These are phyloP conservation scores for Ceratobasidium sp. DNA, from an alignment of 1,284 basidiomycete species.

Conservation along the genomic window DNA sequence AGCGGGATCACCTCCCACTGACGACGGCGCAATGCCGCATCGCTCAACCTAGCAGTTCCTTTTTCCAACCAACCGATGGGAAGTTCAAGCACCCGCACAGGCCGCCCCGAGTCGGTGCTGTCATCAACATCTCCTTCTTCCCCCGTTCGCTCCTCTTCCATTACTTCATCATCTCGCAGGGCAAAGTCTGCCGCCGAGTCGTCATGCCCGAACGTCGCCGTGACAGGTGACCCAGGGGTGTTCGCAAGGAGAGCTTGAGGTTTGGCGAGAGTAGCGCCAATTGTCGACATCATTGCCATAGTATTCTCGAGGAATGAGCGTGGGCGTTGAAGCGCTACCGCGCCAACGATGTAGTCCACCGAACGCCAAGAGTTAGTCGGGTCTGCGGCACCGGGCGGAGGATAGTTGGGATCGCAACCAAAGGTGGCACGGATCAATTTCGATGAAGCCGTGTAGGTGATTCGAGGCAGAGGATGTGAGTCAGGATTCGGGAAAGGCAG, in stretches of 20 bases:
- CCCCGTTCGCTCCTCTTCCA: conserved; percentile 73
- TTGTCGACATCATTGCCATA: conserved; percentile 66
- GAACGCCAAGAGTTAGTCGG: conserved; percentile 63
- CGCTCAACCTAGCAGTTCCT: conserved; percentile 34
- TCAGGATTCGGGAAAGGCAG: conserved; percentile 77
- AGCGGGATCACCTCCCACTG: conserved; percentile 57
- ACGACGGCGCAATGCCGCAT: conserved; percentile 52
- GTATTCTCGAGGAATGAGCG: conserved; percentile 70
- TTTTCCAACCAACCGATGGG: conserved; percentile 50
- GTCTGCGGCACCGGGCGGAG: conserved; percentile 48
- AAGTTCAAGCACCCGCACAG: conserved; percentile 58
- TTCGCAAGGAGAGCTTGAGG: conserved; percentile 59
- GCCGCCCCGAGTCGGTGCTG: conserved; percentile 62
- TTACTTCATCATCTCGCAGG: conserved; percentile 74
- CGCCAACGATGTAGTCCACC: conserved; percentile 69
- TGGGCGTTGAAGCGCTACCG: conserved; percentile 71
- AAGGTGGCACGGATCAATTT: conserved; percentile 71
- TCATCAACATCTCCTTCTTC: conserved; percentile 82
- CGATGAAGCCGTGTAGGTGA: conserved; percentile 65
- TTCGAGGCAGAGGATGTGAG: conserved; percentile 78
- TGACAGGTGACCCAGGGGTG: conserved; percentile 51
- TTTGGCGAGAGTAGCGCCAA: conserved; percentile 56
- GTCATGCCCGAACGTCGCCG: conserved; percentile 62
- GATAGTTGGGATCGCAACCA: conserved; percentile 69
- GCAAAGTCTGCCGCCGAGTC: conserved; percentile 74